Percentiles rank a stretch among this genome's conserved stretches.
Evolutionary conservation across 139 green algal genomes (phyloP).

Genomic region (Picochlorum costavermella): DNA sequence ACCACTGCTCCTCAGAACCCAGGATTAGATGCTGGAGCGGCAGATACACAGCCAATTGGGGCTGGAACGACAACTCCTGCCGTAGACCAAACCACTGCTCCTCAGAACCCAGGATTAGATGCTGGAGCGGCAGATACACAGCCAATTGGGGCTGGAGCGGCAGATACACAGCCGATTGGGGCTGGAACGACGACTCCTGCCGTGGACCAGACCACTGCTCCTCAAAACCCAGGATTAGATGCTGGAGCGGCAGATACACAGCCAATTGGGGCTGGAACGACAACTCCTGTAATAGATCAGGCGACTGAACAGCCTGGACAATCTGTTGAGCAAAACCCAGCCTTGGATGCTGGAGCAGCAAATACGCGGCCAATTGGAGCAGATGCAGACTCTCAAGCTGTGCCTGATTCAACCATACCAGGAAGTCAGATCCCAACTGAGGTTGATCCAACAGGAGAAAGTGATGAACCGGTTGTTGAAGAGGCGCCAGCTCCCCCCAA

Average conservation of each 20-base stretch:
- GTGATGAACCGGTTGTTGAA: not conserved
- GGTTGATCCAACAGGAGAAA: not conserved
- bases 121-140: not conserved
- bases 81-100: not conserved
- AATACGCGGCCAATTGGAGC: no score
- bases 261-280: no score
- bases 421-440: not conserved
- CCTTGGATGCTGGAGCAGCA: no score
- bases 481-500: constrained; percentile 4
- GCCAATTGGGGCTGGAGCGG: not conserved
- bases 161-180: no score
- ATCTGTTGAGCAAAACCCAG: no score
- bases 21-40: not conserved
- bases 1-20: not conserved
- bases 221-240: not conserved
- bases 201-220: not conserved
- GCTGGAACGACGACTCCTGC: no score
- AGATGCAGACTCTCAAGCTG: no score
- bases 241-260: not conserved
- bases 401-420: no score
- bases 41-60: no score
- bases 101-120: not conserved
- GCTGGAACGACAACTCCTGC: no score
- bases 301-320: no score
- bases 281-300: no score